Conservation (phyloP, 176 grass and related monocot species). For the Oryza glumipatula region DNA sequence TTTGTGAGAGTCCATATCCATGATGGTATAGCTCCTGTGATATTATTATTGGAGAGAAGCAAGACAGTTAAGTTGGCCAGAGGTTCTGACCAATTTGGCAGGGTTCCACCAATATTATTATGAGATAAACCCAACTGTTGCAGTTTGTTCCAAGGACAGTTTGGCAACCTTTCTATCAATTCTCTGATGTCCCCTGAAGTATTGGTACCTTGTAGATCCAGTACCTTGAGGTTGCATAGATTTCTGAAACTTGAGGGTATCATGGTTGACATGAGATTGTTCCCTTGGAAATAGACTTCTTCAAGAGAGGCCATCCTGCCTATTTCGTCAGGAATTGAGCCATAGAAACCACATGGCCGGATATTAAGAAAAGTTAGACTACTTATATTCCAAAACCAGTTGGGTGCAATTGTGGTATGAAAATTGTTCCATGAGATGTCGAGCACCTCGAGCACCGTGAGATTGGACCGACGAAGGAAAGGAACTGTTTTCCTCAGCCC, state of each 20-base stretch:
- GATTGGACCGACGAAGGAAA: conserved; percentile 19
- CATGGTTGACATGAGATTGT: conserved; percentile 28
- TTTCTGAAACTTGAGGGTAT: conserved; percentile 36
- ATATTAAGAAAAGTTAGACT: neutral
- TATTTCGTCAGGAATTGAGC: neutral
- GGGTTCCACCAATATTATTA: neutral
- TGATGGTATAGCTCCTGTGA: conserved; percentile 4
- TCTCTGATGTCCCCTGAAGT: conserved; percentile 10
- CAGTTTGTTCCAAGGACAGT: conserved; percentile 21
- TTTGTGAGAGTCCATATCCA: neutral
- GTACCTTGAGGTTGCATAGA: conserved; percentile 24
- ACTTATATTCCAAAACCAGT: conserved; percentile 40
- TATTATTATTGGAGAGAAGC: neutral
- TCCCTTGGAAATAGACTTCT: neutral
- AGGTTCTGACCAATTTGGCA: neutral
- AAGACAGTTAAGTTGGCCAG: conserved; percentile 24
- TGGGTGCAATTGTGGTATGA: neutral
- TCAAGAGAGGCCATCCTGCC: conserved; percentile 35
- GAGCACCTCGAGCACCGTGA: neutral
- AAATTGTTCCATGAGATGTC: neutral
- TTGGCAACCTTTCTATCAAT: conserved; percentile 31
- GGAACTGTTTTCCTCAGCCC: neutral
- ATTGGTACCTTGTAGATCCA: neutral
- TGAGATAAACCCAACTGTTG: neutral
- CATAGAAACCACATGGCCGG: neutral